Base-by-base conservation (phyloP, 2,329 filamentous ascomycete species). In the Arachnomyces sp. region DNA sequence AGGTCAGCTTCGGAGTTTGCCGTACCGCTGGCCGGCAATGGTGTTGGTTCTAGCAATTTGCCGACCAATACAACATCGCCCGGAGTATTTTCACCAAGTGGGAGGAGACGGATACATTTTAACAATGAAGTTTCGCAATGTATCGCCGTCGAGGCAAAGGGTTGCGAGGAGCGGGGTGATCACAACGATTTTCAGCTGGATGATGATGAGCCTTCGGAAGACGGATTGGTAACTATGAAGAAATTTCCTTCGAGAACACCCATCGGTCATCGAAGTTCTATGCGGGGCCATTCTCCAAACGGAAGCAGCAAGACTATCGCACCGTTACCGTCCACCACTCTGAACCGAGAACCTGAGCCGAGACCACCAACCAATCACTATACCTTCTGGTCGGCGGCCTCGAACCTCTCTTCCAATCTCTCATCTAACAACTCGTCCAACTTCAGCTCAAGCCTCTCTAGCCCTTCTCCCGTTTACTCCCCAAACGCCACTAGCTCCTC, bases 41-140 rank as follows among this genome's bases (percentile, higher is more conserved):
- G 79, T 79, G 42, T 78, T 76, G 51, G 55, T 18, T 46, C 51
- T 31, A 49, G 75, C 31, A 84, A 78, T 48, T 73, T 82, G 37
- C 74, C 78, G 4, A 77, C 79, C 28, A 86, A 82, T 2, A 72
- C 73, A 8, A 73, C 78, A 6, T 84, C 84, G 0, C 94, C 88
- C 0, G 84, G 83, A 52, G 71, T 62, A 72, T 81, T 57, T 63
- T 87, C 77, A 2, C 76, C 77, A 4, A 71, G 43, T 65, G 77
- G 68, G 63, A 76, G 80, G 54, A 88, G 82, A 45, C 90, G 95
- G 59, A 96, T 98, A 49, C 86, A 94, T 56, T 98, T 98, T 62
- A 92, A 95, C 57, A 86, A 95, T 57, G 85, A 90, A 65, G 92
- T 98, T 2, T 82, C 89, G 59, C 90, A 96, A 60, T 95, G 89